Percentiles rank a stretch among this genome's conserved stretches.
Evolutionary conservation across 345 rosid species (phyloP).

Genomic region (Iberis pinnata): DNA sequence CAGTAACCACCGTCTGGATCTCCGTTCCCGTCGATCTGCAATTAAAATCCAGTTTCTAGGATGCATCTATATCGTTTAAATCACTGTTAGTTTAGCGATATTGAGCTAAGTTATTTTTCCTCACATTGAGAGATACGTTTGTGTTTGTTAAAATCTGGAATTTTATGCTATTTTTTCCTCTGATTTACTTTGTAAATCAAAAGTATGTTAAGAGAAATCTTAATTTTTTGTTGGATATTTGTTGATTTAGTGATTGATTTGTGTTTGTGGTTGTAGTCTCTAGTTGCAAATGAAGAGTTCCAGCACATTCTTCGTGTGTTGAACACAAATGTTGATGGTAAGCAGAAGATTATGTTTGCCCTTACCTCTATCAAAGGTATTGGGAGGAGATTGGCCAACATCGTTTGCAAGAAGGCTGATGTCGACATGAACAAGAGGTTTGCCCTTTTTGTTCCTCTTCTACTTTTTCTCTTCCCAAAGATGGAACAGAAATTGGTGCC

Average conservation of each 20-base stretch:
- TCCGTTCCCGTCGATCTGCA: too few relatives aligned
- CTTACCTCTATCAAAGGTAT: conserved; percentile 92
- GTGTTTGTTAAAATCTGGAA: too few relatives aligned
- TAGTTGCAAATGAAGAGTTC: conserved; percentile 82
- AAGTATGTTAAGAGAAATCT: too few relatives aligned
- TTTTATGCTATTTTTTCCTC: too few relatives aligned
- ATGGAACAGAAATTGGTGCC: background rate
- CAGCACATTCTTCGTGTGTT: conserved; percentile 95
- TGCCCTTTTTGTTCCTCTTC: background rate
- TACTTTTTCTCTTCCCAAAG: background rate
- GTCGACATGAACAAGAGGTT: conserved; percentile 95
- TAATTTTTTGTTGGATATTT: background rate
- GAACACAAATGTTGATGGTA: conserved; percentile 88
- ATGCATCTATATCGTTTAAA: too few relatives aligned
- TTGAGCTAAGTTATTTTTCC: too few relatives aligned
- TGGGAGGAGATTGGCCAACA: conserved; percentile 77
- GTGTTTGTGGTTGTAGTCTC: conserved; percentile 42
- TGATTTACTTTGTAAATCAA: too few relatives aligned
- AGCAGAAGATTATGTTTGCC: conserved; percentile 88
- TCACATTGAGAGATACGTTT: too few relatives aligned
- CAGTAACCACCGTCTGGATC: too few relatives aligned
- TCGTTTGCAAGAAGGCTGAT: conserved; percentile 94
- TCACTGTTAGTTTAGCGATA: too few relatives aligned
- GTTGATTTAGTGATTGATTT: background rate
- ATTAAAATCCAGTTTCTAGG: too few relatives aligned